Evolutionary conservation across 2,329 filamentous ascomycete genomes (phyloP), one percentile per base, ranked within the genome.

Genomic region (Teratosphaeria nubilosa): DNA sequence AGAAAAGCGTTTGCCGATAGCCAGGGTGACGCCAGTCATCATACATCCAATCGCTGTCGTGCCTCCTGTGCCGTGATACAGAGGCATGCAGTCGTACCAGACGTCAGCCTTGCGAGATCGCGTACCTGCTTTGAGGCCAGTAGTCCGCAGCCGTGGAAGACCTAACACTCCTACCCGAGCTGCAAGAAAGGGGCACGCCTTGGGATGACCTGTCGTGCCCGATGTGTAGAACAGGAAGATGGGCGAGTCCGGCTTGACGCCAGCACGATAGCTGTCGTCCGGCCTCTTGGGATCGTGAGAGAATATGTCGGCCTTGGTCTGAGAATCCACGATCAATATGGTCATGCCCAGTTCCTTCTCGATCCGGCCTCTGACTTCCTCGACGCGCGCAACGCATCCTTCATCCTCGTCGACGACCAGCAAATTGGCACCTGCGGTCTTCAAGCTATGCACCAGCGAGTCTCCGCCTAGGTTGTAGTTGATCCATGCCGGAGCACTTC

Each of bases 11-110:
- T 80, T 81, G 22, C 82, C 84, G 41, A 88, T 79, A 66, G 83
- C 86, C 34, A 86, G 73, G 0, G 84, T 84, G 10, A 80, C 62
- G 2, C 83, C 81, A 3, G 72, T 74, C 4, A 83, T 66, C 60
- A 89, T 72, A 64, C 81, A 82, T 4, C 72, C 73, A 55, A 86
- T 78, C 32, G 80, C 77, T 5, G 76, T 78, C 34, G 87, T 82
- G 20, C 81, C 81, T 6, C 87, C 87, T 0, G 88, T 91, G 14
- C 86, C 87, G 70, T 91, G 88, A 68, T 90, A 91, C 32, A 89
- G 74, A 0, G 83, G 87, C 87, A 91, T 91, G 71, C 86, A 88
- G 67, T 84, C 81, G 68, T 90, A 91, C 80, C 85, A 90, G 27
- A 85, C 76, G 68, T 89, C 84, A 51, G 64, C 76, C 45, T 69